Evolutionary conservation across 2,329 filamentous ascomycete genomes (phyloP), one percentile per base, ranked within the genome.

Genomic region (Claviceps paspali): DNA sequence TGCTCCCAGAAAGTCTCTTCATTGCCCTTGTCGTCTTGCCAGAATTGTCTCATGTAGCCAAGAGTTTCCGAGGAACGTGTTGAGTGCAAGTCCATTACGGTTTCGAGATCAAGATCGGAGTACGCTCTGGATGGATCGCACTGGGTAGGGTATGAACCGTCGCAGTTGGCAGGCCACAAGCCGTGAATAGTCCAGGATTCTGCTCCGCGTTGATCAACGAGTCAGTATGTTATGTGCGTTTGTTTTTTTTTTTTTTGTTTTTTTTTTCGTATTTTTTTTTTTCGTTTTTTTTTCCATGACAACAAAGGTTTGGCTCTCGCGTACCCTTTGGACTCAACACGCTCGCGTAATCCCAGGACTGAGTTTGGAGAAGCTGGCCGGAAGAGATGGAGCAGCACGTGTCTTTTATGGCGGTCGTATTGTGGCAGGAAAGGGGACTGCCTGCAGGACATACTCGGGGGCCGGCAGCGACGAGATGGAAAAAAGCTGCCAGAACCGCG

Each of bases 181-280:
- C 79, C 79, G 51, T 85, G 81, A 30, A 84, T 68, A 1, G 79
- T 84, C 80, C 80, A 86, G 6, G 72, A 76, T 50, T 83, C 70
- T 35, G 59, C 59, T n/a, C 7, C n/a, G 19, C 7, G 8, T 2
- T 2, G 2, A 18, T 12, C 4, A 1, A 26, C 10, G 23, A 15
- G 19, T 34, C 26, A 34, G 32, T n/a, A 34, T 12, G 14, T 27
- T 7, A 7, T n/a, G 9, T 11, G n/a, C 11, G 4, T 17, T 17
- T 18, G 7, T 10, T 15, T 2, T 12, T 7, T 8, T 27, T 12
- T 14, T 14, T 18, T 12, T 22, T 6, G 15, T n/a, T n/a, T 19
- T 1, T 21, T 28, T 9, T 6, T 15, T 18, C 37, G 32, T 42
- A 52, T 50, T 46, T 14, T 45, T 30, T 2, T 14, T 14, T 18